A percentile compares a stretch with the other conserved stretches of the same genome.
These are phyloP conservation scores for Vavraia culicis DNA, from an alignment of 371 early-diverging fungal genomes.

Conservation along the genomic window DNA sequence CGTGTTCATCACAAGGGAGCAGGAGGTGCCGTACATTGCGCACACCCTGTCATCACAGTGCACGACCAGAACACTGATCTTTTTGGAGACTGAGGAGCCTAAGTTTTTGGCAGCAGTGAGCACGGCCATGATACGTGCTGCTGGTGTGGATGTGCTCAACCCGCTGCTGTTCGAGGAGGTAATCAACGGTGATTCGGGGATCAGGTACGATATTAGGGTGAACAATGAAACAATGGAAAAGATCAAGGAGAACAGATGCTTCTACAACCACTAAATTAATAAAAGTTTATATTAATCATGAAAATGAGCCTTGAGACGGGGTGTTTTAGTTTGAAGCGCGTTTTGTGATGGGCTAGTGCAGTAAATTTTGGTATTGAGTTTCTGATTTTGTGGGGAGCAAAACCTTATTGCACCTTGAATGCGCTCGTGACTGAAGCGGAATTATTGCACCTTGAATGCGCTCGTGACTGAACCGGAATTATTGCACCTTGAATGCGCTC, in stretches of 20 bases:
- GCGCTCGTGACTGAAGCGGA: neutral
- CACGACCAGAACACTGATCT: slow-evolving; percentile 5
- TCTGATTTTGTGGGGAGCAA: neutral
- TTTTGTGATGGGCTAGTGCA: neutral
- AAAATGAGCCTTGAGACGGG: neutral
- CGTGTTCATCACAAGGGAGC: slow-evolving; percentile 4
- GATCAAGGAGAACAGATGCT: slow-evolving; percentile 2
- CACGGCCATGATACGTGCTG: slow-evolving; percentile 6
- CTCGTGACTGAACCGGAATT: neutral
- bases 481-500: neutral
- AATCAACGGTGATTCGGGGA: slow-evolving; percentile 10
- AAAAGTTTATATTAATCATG: neutral
- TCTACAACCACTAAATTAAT: neutral
- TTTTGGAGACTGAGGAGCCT: slow-evolving; percentile 12
- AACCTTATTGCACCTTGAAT: too few relatives aligned
- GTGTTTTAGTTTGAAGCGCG: neutral
- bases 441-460: neutral
- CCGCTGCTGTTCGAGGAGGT: slow-evolving; percentile 9
- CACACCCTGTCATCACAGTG: slow-evolving; percentile 2
- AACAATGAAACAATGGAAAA: neutral
- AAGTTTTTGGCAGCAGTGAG: slow-evolving; percentile 12
- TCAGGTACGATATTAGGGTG: slow-evolving; percentile 1
- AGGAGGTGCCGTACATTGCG: slow-evolving; percentile 3
- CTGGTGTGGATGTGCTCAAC: slow-evolving; percentile 4
- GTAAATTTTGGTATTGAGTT: neutral